Evolutionary conservation across 2,329 filamentous ascomycete species (phyloP), one percentile per base, ranked within the genome.

Genomic region (Microsporum canis): DNA sequence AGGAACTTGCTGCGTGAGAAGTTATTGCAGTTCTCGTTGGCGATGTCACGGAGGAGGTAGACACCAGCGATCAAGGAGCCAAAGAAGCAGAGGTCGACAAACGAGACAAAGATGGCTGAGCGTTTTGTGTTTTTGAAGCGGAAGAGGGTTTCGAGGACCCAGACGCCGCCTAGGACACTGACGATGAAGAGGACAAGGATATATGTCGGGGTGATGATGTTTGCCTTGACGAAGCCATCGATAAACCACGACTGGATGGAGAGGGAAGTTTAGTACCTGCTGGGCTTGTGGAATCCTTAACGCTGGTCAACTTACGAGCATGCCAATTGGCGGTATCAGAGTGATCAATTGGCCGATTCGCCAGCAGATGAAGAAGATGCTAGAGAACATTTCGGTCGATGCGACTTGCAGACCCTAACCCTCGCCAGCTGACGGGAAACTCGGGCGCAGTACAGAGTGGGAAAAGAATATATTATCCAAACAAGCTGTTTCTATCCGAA

Each of bases 181-280:
- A 84, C 80, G 64, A 87, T 86, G 78, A 87, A 87, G 58, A 86
- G 79, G 49, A 85, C 78, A 51, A 86, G 78, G 69, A 86, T 81
- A 69, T 80, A 84, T 62, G 74, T 71, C 23, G 84, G 84, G 3
- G 83, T 86, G 63, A 86, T 78, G 62, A 77, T 71, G 72, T 83
- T 83, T 67, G 75, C 76, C 63, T 78, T 73, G 64, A 82, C 76
- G 74, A 79, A 86, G 68, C 77, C 78, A 68, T 84, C 70, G 68
- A 87, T 82, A 71, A 86, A 86, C 72, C 80, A 86, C 65, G 81
- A 71, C 77, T 79, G 62, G 8, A 23, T 23, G 17, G 17, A 23
- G 17, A 36, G n/a, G 5, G 5, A 12, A 33, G 6, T 29, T 55
- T 17, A 55, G 51, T 51, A 31, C 33, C 36, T 29, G 12, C 41